phyloP scores from a whole-genome alignment of 192 early-diverging fungal species.

The Backusella macrospora region DNA sequence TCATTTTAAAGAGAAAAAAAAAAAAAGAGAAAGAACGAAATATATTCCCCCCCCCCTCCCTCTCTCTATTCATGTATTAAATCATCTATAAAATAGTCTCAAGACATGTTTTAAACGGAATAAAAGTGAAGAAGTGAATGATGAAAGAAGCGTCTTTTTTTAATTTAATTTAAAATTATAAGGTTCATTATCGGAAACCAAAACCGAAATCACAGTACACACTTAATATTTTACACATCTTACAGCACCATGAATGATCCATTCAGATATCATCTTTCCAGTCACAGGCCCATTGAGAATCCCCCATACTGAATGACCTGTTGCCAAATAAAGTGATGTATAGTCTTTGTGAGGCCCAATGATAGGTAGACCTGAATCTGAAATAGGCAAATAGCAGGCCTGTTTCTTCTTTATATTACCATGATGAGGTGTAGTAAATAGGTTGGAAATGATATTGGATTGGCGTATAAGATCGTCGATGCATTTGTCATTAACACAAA shows the following conservation, averaged over 20 bases:
- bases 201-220: not conserved
- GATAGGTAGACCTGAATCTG: conserved; percentile 34
- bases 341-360: conserved; percentile 42
- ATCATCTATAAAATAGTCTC: too few species aligned
- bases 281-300: conserved; percentile 48
- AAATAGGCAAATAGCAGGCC: conserved; percentile 50
- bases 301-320: conserved; percentile 52
- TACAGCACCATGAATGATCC: conserved; percentile 8
- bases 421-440: not conserved
- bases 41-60: too few species aligned
- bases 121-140: too few species aligned
- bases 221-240: conserved; percentile 9
- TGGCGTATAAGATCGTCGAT: conserved; percentile 25
- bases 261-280: conserved; percentile 45
- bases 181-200: too few species aligned
- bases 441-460: conserved; percentile 34
- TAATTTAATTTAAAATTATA: not conserved
- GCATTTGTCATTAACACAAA: conserved; percentile 28
- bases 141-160: not conserved
- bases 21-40: too few species aligned
- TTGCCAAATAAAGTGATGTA: conserved; percentile 41
- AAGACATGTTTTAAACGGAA: too few species aligned
- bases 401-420: conserved; percentile 30
- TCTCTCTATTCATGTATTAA: too few species aligned
- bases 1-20: too few species aligned